A percentile compares a stretch with the other conserved stretches of the same genome.
phyloP scores from a whole-genome alignment of 306 rosid genomes.

The Fagus sylvatica region DNA sequence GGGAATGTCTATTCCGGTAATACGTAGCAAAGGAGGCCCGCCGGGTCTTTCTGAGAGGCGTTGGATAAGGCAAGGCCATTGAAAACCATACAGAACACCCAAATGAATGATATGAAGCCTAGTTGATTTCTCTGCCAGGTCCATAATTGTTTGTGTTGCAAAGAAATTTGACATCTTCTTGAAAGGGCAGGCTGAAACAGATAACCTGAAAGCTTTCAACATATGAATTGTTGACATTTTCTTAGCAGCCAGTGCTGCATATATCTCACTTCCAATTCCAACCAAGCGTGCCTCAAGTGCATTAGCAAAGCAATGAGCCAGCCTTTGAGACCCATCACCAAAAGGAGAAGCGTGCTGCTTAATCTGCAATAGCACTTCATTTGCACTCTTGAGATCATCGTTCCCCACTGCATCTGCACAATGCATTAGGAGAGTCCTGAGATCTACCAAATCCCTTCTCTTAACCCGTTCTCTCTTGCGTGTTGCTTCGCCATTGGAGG shows the following conservation, averaged over 20 bases:
- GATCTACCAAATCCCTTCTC: conserved; percentile 36
- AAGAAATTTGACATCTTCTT: conserved; percentile 44
- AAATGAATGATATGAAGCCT: conserved; percentile 65
- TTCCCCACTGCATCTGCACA: conserved; percentile 72
- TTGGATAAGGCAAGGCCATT: conserved; percentile 72
- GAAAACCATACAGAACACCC: conserved; percentile 73
- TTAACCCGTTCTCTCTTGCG: conserved; percentile 31
- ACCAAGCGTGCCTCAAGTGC: conserved; percentile 61
- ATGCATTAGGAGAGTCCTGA: conserved; percentile 59
- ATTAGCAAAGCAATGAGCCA: conserved; percentile 67
- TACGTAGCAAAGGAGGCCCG: conserved; percentile 46
- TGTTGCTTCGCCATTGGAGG: conserved; percentile 29
- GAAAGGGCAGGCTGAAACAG: conserved; percentile 52
- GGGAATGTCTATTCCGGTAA: conserved; percentile 79
- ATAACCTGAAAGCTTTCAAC: conserved; percentile 57
- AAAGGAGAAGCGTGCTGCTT: conserved; percentile 58
- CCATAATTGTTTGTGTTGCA: conserved; percentile 41
- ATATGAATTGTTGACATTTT: conserved; percentile 42
- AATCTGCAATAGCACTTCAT: conserved; percentile 55
- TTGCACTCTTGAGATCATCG: conserved; percentile 58
- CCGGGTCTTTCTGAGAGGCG: conserved; percentile 45
- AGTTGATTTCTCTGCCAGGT: conserved; percentile 38
- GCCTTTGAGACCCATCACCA: conserved; percentile 67
- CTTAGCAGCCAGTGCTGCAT: not conserved
- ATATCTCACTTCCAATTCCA: conserved; percentile 33